These are phyloP conservation scores for Sphaerulina vaccinii DNA, from an alignment of 2,329 filamentous ascomycete genomes.

Conservation along the genomic window DNA sequence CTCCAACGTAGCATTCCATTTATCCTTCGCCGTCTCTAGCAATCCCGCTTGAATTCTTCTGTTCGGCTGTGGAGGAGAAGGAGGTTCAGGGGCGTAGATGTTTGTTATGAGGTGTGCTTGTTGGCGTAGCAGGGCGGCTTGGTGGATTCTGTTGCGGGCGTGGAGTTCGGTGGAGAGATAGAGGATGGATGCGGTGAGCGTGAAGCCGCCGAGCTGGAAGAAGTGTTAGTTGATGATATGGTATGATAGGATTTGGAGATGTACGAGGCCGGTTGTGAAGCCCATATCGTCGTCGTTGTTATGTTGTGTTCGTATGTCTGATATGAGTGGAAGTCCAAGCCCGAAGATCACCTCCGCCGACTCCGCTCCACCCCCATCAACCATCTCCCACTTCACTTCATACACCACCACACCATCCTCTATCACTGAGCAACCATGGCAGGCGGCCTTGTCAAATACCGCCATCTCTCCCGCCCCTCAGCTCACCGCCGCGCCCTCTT, in stretches of 20 bases:
- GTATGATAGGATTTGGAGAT: neutral
- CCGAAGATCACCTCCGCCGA: conserved; percentile 1
- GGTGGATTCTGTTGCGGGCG: conserved; percentile 47
- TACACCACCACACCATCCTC: neutral
- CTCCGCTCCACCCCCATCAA: neutral
- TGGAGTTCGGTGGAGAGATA: conserved; percentile 45
- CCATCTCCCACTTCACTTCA: neutral
- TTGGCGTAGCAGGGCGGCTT: conserved; percentile 48
- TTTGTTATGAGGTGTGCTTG: conserved; percentile 46
- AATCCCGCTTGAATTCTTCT: conserved; percentile 44
- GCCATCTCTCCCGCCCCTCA: conserved; percentile 81
- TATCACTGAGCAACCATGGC: conserved; percentile 62
- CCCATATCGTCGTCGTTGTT: conserved; percentile 36
- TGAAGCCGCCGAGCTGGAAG: conserved; percentile 50
- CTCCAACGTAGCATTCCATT: conserved; percentile 51
- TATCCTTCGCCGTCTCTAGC: conserved; percentile 49
- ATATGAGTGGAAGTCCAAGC: conserved; percentile 2
- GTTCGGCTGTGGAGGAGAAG: conserved; percentile 40
- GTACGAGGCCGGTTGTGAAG: conserved; percentile 53
- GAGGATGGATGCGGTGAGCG: conserved; percentile 48
- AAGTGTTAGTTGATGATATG: neutral
- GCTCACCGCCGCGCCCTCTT: conserved; percentile 88
- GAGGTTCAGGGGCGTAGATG: conserved; percentile 45
- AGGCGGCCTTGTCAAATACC: conserved; percentile 81
- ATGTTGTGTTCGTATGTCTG: conserved; percentile 1